phyloP scores from a whole-genome alignment of 2,329 filamentous ascomycete genomes.

The Pseudocercospora musae region DNA sequence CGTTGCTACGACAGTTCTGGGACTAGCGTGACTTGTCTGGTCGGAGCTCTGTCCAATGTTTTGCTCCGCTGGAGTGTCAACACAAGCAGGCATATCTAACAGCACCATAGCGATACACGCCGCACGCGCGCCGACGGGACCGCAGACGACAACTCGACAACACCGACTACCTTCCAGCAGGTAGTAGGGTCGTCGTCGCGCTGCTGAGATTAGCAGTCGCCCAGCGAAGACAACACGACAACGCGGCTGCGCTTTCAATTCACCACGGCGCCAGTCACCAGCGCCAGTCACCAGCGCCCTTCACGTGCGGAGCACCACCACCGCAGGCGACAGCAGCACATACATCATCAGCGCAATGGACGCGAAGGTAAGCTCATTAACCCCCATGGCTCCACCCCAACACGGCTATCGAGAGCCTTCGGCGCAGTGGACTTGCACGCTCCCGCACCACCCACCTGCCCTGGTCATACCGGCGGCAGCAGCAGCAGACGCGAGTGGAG shows the following conservation, averaged over 20 bases:
- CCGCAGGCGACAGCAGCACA: neutral
- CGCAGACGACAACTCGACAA: neutral
- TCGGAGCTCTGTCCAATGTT: neutral
- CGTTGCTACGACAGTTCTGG: neutral
- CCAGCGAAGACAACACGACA: neutral
- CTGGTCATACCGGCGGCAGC: neutral
- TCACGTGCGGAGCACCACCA: neutral
- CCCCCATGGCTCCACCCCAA: neutral
- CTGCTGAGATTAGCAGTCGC: neutral
- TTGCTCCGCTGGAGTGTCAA: neutral
- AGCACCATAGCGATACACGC: neutral
- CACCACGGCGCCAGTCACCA: neutral
- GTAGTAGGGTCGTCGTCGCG: conserved; percentile 7
- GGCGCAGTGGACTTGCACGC: neutral
- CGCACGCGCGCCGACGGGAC: conserved; percentile 2
- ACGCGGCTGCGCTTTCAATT: neutral
- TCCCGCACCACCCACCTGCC: conserved; percentile 1
- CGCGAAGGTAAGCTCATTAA: conserved; percentile 27
- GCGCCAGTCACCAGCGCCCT: neutral
- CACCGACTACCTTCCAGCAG: neutral
- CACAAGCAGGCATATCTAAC: neutral
- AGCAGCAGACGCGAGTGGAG: neutral
- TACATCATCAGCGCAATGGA: conserved; percentile 23
- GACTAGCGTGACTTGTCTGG: neutral
- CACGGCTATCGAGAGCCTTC: neutral